phyloP scores from a whole-genome alignment of 2,329 filamentous ascomycete genomes.

The Alternaria incomplexa region DNA sequence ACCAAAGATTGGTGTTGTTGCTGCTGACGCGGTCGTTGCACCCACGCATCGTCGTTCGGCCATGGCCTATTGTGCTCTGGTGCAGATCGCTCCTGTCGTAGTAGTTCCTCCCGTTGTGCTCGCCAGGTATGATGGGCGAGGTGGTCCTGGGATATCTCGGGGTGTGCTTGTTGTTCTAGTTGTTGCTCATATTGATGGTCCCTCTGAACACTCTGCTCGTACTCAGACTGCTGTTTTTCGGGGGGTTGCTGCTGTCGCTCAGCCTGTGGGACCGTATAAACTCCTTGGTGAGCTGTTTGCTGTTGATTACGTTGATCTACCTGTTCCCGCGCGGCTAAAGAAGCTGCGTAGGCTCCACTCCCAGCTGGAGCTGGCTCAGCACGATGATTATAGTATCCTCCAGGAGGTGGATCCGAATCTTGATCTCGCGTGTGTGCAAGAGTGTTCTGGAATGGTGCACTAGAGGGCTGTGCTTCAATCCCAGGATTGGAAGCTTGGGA shows the following conservation, averaged over 20 bases:
- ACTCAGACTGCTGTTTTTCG: conserved; percentile 1
- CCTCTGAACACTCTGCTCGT: background rate
- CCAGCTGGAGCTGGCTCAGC: conserved; percentile 10
- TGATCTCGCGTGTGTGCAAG: conserved; percentile 11
- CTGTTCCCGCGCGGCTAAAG: conserved; percentile 19
- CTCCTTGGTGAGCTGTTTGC: conserved; percentile 3
- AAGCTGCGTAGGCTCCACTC: conserved; percentile 22
- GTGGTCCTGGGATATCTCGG: background rate
- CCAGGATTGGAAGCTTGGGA: conserved; percentile 3
- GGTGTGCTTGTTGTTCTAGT: conserved; percentile 7
- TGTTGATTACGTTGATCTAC: conserved; percentile 18
- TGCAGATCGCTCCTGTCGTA: conserved; percentile 6
- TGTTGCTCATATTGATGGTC: conserved; percentile 9
- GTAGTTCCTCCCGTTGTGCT: conserved; percentile 8
- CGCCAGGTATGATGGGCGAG: conserved; percentile 3
- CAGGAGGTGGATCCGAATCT: conserved; percentile 18
- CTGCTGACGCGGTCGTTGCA: conserved; percentile 22
- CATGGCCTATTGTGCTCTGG: background rate
- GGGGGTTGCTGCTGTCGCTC: conserved; percentile 4
- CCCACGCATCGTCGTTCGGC: conserved; percentile 6
- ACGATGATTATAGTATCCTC: conserved; percentile 36
- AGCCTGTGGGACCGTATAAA: conserved; percentile 3
- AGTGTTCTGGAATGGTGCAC: conserved; percentile 8
- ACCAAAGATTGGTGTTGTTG: conserved; percentile 11
- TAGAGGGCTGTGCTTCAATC: conserved; percentile 3